Evolutionary conservation across 148 eudicot species (phyloP).

Genomic region (Arbutus unedo): DNA sequence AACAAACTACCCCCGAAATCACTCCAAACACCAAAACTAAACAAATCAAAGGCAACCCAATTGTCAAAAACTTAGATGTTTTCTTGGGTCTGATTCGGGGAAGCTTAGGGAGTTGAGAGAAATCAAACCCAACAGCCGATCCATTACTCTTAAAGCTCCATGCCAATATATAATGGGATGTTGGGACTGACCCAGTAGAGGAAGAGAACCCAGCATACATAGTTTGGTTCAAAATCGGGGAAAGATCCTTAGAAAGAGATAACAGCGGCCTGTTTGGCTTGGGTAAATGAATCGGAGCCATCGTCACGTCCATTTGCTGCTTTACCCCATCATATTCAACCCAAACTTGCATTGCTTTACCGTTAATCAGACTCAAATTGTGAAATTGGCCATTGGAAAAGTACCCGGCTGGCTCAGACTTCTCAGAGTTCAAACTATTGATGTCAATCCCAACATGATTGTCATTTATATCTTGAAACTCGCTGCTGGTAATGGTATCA

Average conservation of each 20-base stretch:
- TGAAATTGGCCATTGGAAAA: conserved; percentile 18
- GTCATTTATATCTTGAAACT: conserved; percentile 33
- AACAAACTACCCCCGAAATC: not conserved
- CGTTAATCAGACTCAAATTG: conserved; percentile 32
- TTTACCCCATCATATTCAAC: conserved; percentile 35
- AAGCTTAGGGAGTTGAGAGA: conserved; percentile 33
- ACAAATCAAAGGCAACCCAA: conserved; percentile 16
- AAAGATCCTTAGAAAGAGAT: conserved; percentile 28
- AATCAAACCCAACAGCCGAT: conserved; percentile 15
- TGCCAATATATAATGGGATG: conserved; percentile 24
- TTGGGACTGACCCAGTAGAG: conserved; percentile 21
- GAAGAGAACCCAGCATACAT: conserved; percentile 43
- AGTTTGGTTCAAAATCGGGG: conserved; percentile 22
- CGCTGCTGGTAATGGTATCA: conserved; percentile 32
- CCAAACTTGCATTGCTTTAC: conserved; percentile 47
- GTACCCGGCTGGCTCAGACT: conserved; percentile 35
- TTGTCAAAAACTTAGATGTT: conserved; percentile 12
- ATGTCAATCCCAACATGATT: conserved; percentile 53
- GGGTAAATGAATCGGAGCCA: conserved; percentile 30
- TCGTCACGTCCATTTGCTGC: conserved; percentile 34
- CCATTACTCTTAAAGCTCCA: conserved; percentile 34
- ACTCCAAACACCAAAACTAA: not conserved
- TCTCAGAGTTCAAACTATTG: conserved; percentile 28
- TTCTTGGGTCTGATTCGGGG: conserved; percentile 21
- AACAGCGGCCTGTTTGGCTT: conserved; percentile 41